A percentile compares a stretch with the other conserved stretches of the same genome.
Conservation (phyloP, 345 rosid genomes). For the Cardamine occulta region DNA sequence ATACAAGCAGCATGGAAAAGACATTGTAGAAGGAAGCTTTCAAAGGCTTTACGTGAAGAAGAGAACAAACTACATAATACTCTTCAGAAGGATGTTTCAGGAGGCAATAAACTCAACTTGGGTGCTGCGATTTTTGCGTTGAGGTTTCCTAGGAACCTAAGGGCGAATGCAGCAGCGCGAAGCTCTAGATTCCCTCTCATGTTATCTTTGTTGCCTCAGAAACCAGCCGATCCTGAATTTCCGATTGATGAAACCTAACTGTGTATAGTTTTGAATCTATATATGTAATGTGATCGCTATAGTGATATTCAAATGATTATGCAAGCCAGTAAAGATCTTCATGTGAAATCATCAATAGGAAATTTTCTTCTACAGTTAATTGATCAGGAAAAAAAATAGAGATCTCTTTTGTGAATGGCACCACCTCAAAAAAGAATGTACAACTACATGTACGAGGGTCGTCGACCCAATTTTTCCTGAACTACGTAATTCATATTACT, state of each 20-base stretch:
- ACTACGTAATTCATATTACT: too few relatives aligned
- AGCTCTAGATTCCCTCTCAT: slow-evolving; percentile 44
- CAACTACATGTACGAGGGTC: too few relatives aligned
- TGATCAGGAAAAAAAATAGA: neutral
- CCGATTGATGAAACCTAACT: slow-evolving; percentile 41
- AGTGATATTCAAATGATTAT: neutral
- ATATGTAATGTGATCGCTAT: neutral
- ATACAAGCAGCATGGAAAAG: slow-evolving; percentile 75
- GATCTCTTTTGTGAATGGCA: neutral
- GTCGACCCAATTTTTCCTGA: too few relatives aligned
- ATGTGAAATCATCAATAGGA: neutral
- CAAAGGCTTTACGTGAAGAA: slow-evolving; percentile 40
- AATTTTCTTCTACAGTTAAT: neutral
- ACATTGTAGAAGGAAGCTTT: slow-evolving; percentile 52
- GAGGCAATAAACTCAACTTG: slow-evolving; percentile 45
- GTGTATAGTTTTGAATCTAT: neutral
- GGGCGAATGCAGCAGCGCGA: slow-evolving; percentile 38
- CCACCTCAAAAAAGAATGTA: too few relatives aligned
- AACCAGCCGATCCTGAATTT: slow-evolving; percentile 72
- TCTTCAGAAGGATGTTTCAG: slow-evolving; percentile 43
- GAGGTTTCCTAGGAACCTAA: slow-evolving; percentile 54
- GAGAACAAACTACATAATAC: slow-evolving; percentile 45
- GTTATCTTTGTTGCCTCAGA: slow-evolving; percentile 65
- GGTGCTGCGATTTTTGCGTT: slow-evolving; percentile 64
- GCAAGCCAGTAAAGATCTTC: neutral